Percentiles rank a stretch among this genome's conserved stretches.
phyloP scores from a whole-genome alignment of 768 basidiomycete species.

The Saitozyma sp. region DNA sequence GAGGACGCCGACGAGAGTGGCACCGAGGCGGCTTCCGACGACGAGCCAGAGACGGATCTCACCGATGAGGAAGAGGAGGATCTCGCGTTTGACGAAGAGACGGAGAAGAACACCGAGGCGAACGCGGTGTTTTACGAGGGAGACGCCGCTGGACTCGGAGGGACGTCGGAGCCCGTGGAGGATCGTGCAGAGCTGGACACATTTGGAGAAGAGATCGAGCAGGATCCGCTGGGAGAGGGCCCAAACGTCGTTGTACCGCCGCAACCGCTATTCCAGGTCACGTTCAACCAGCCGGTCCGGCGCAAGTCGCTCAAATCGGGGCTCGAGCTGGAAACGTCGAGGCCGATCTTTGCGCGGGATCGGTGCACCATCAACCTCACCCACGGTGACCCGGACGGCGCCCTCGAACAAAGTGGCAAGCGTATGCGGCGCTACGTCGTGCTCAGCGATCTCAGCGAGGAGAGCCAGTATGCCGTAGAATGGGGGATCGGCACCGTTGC shows the following conservation, averaged over 20 bases:
- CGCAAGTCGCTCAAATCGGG: constrained; percentile 30
- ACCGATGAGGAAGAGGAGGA: constrained; percentile 60
- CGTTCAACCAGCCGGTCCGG: constrained; percentile 15
- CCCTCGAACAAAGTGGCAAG: constrained; percentile 60
- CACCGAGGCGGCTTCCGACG: constrained; percentile 27
- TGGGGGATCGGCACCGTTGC: constrained; percentile 98
- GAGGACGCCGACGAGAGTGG: constrained; percentile 40
- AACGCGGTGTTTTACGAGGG: constrained; percentile 57
- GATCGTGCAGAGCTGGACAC: constrained; percentile 37
- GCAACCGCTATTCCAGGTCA: constrained; percentile 34
- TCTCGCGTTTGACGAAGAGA: constrained; percentile 71
- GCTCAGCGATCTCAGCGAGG: constrained; percentile 91
- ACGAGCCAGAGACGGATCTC: constrained; percentile 22
- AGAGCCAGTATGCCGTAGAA: constrained; percentile 90
- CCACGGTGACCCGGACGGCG: constrained; percentile 73
- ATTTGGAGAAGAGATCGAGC: constrained; percentile 59
- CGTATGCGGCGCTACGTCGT: constrained; percentile 74
- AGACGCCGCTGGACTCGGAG: constrained; percentile 43
- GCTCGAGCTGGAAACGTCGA: constrained; percentile 61
- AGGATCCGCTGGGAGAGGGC: constrained; percentile 83
- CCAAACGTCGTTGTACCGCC: constrained; percentile 50
- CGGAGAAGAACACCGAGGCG: constrained; percentile 82
- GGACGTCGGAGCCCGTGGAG: constrained; percentile 12
- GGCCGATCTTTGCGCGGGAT: constrained; percentile 85
- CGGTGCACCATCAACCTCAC: constrained; percentile 84